Percentiles rank a stretch among this genome's conserved stretches.
Conservation (phyloP, 1,139 yeast genomes). For the Suhomyces atakaporum region DNA sequence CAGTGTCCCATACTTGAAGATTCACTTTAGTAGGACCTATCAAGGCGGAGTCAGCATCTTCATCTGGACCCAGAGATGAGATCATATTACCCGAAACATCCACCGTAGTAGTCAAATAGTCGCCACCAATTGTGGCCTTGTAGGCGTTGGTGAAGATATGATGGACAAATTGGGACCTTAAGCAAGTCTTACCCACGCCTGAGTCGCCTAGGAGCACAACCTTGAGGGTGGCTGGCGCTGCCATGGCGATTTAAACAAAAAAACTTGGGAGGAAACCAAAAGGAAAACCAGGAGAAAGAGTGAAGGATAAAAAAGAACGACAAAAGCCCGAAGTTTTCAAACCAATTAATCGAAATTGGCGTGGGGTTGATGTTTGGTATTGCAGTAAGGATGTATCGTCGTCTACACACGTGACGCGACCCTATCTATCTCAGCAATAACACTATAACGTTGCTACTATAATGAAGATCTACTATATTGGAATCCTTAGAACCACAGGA, state of each 20-base stretch:
- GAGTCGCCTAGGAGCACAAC: conserved; percentile 61
- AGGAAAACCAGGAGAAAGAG: too few relatives aligned
- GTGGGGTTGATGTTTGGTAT: too few relatives aligned
- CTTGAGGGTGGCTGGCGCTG: conserved; percentile 37
- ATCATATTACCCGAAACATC: background rate
- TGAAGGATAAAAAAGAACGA: too few relatives aligned
- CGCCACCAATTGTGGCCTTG: conserved; percentile 65
- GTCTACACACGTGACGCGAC: too few relatives aligned
- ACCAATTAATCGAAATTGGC: too few relatives aligned
- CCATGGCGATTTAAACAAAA: too few relatives aligned
- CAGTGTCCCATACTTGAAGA: conserved; percentile 67
- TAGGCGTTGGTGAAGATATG: conserved; percentile 60
- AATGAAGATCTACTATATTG: conserved; percentile 93
- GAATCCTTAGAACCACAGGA: conserved; percentile 68
- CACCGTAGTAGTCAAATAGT: conserved; percentile 53
- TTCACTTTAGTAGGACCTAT: conserved; percentile 25
- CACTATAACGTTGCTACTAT: too few relatives aligned
- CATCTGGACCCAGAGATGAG: too few relatives aligned
- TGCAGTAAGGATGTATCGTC: too few relatives aligned
- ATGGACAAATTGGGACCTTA: conserved; percentile 59
- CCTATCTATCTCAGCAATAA: conserved; percentile 2
- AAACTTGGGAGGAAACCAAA: too few relatives aligned
- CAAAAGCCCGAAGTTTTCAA: too few relatives aligned
- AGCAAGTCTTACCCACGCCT: conserved; percentile 64
- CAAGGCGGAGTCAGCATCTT: too few relatives aligned